Evolutionary conservation across 2,329 filamentous ascomycete species (phyloP).

Genomic region (Fusarium drepaniforme): DNA sequence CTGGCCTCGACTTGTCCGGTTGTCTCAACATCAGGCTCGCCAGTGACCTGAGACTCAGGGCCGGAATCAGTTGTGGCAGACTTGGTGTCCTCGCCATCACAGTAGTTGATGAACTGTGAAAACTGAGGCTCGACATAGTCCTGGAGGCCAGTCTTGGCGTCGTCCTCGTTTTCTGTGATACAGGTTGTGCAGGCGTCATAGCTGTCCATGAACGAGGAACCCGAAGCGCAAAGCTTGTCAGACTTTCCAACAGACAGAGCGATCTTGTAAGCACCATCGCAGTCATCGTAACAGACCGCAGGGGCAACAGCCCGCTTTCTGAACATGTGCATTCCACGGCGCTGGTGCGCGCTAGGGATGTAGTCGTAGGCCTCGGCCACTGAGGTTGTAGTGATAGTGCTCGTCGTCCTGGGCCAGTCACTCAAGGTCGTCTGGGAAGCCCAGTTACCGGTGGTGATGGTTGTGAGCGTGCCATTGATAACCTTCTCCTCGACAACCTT

Average conservation of each 20-base stretch:
- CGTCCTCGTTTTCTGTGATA: conserved; percentile 45
- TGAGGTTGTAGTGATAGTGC: conserved; percentile 19
- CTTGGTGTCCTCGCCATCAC: conserved; percentile 46
- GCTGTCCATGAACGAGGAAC: conserved; percentile 56
- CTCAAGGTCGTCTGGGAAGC: conserved; percentile 63
- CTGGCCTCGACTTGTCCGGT: conserved; percentile 43
- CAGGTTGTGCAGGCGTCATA: conserved; percentile 58
- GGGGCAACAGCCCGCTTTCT: conserved; percentile 59
- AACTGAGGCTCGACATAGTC: conserved; percentile 55
- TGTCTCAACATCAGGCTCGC: conserved; percentile 38
- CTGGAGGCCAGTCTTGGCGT: conserved; percentile 44
- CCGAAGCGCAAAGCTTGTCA: conserved; percentile 55
- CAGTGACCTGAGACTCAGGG: conserved; percentile 42
- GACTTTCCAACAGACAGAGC: conserved; percentile 62
- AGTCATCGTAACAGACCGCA: conserved; percentile 63
- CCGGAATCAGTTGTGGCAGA: conserved; percentile 20
- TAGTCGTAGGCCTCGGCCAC: conserved; percentile 19
- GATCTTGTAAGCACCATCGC: conserved; percentile 63
- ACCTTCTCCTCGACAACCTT: conserved; percentile 54
- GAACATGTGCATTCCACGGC: conserved; percentile 42
- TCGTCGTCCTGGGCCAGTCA: conserved; percentile 37
- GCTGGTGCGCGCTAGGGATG: conserved; percentile 21
- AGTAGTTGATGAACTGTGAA: conserved; percentile 60
- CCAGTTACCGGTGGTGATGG: conserved; percentile 68
- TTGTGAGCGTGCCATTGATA: conserved; percentile 53